Evolutionary conservation across 805 yeast genomes (phyloP).

Genomic region (Candida sonorensis): DNA sequence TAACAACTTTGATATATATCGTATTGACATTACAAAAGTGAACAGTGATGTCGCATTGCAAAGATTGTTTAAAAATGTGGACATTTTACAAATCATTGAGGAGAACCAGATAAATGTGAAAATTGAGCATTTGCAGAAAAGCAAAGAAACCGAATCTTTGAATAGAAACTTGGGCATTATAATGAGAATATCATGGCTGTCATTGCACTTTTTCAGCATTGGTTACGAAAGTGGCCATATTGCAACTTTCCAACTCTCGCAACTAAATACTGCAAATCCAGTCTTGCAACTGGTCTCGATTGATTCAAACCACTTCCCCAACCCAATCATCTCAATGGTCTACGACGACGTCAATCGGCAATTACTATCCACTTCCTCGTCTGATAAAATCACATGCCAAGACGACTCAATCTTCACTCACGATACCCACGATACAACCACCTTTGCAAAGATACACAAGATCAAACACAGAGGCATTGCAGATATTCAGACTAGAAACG

Average conservation of each 20-base stretch:
- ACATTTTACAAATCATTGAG: slow-evolving; percentile 21
- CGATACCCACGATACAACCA: no score
- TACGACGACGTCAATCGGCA: slow-evolving; percentile 19
- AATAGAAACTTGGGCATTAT: slow-evolving; percentile 51
- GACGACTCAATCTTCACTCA: no score
- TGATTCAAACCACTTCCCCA: slow-evolving; percentile 38
- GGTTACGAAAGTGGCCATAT: slow-evolving; percentile 78
- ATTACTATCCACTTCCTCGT: slow-evolving; percentile 42
- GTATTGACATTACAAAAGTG: slow-evolving; percentile 18
- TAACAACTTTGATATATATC: slow-evolving; percentile 57
- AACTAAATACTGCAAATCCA: slow-evolving; percentile 9
- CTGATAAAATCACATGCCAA: slow-evolving; percentile 33
- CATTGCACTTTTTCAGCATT: slow-evolving; percentile 29
- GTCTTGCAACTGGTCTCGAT: slow-evolving; percentile 10
- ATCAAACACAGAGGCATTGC: slow-evolving; percentile 34
- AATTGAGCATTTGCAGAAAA: slow-evolving; percentile 10
- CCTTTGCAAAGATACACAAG: slow-evolving; percentile 6
- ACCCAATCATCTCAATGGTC: slow-evolving; percentile 44
- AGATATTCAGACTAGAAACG: slow-evolving; percentile 18
- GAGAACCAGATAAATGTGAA: slow-evolving; percentile 18
- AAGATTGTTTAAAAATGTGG: slow-evolving; percentile 30
- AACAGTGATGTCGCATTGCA: slow-evolving; percentile 8
- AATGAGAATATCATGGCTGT: slow-evolving; percentile 46
- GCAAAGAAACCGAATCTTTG: slow-evolving; percentile 8
- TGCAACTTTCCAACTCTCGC: slow-evolving; percentile 25